Conservation (phyloP, 2,329 filamentous ascomycete genomes). For the Verticillium alfalfae region DNA sequence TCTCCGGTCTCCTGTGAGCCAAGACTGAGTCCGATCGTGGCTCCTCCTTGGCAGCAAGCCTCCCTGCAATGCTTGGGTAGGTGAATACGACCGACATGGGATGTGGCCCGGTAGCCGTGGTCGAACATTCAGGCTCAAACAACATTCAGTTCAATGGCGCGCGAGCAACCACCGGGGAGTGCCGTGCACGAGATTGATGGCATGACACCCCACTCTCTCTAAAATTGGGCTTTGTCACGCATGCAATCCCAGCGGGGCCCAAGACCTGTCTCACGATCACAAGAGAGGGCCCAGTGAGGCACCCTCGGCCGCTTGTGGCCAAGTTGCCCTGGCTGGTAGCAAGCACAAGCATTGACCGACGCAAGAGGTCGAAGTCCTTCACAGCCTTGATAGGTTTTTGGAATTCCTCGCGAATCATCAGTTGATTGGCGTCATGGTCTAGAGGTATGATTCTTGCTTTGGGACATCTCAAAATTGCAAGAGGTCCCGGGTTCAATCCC, state of each 20-base stretch:
- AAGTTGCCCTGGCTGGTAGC: not conserved
- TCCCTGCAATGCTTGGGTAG: not conserved
- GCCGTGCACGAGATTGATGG: not conserved
- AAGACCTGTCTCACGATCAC: not conserved
- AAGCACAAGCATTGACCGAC: too few species aligned
- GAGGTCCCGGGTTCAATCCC: conserved; percentile 4
- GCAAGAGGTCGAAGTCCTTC: not conserved
- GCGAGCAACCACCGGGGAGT: not conserved
- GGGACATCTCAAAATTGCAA: conserved; percentile 1
- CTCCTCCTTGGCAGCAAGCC: not conserved
- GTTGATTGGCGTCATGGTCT: conserved; percentile 1
- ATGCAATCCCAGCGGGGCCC: not conserved
- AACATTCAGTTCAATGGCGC: not conserved
- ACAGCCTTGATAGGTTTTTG: not conserved
- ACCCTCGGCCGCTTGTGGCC: not conserved
- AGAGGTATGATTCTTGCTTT: conserved; percentile 4
- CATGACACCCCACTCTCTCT: not conserved
- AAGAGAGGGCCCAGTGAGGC: not conserved
- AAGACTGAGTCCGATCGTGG: not conserved
- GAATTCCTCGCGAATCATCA: not conserved
- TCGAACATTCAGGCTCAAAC: not conserved
- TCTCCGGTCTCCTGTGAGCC: not conserved
- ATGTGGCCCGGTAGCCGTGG: too few species aligned
- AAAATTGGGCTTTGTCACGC: not conserved
- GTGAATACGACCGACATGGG: not conserved